phyloP scores from a whole-genome alignment of 1,284 basidiomycete genomes.

The Trichosporon coremiiforme region DNA sequence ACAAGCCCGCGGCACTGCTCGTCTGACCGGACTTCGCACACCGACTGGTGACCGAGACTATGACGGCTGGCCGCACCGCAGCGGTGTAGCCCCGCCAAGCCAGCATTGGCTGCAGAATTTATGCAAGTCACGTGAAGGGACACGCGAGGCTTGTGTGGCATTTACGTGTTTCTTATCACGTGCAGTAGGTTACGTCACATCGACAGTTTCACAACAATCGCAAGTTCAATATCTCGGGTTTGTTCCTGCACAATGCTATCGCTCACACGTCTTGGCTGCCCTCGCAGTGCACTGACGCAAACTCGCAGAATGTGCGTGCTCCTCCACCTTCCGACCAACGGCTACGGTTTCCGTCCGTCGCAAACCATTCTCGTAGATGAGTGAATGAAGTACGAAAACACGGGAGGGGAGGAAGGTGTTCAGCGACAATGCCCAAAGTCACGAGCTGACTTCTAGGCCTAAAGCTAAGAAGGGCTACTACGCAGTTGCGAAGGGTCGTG shows the following conservation, averaged over 20 bases:
- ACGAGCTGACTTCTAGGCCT: slow-evolving; percentile 38
- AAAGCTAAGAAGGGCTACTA: slow-evolving; percentile 47
- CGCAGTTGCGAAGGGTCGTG: slow-evolving; percentile 47
- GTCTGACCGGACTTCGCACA: neutral
- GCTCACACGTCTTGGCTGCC: neutral
- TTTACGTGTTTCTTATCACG: neutral
- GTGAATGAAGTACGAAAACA: too few relatives aligned
- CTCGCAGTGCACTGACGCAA: neutral
- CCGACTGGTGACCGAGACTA: neutral
- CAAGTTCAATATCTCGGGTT: neutral
- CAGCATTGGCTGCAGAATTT: too few relatives aligned
- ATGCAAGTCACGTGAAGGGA: neutral
- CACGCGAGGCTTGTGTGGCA: neutral
- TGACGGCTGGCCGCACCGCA: neutral
- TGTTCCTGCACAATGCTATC: neutral
- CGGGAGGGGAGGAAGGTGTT: too few relatives aligned
- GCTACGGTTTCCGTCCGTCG: neutral
- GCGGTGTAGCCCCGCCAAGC: too few relatives aligned
- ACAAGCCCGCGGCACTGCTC: neutral
- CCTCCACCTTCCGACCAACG: neutral
- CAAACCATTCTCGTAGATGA: neutral
- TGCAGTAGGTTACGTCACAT: neutral
- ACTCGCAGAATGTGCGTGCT: neutral
- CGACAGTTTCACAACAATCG: neutral
- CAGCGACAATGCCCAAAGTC: too few relatives aligned